Conservation (phyloP, 805 yeast genomes). For the Starmerella etchellsii region DNA sequence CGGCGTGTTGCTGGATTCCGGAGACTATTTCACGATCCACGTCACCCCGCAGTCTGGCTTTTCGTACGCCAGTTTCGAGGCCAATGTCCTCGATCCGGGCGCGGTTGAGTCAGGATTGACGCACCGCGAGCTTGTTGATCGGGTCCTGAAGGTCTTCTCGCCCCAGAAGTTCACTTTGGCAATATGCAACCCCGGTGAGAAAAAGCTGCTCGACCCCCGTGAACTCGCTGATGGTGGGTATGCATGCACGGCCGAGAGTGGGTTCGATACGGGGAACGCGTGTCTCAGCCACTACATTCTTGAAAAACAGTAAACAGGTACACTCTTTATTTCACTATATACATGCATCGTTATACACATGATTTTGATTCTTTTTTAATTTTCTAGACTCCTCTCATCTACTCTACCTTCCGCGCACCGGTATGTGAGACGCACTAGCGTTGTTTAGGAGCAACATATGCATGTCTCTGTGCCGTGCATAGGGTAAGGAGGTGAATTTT, state of each 20-base stretch:
- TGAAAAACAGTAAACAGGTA: background rate
- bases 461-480: too few relatives aligned
- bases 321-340: too few relatives aligned
- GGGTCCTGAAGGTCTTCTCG: conserved; percentile 49
- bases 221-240: conserved; percentile 9
- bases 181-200: conserved; percentile 20
- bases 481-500: too few relatives aligned
- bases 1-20: conserved; percentile 45
- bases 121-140: conserved; percentile 43
- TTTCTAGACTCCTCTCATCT: too few relatives aligned
- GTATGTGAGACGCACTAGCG: too few relatives aligned
- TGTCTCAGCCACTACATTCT: conserved; percentile 8
- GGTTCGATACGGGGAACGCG: conserved; percentile 14
- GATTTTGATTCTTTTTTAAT: too few relatives aligned
- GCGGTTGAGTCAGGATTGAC: conserved; percentile 26
- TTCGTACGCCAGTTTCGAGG: conserved; percentile 93
- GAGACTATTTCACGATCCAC: conserved; percentile 69
- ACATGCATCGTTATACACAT: too few relatives aligned
- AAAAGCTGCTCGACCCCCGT: conserved; percentile 1
- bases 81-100: conserved; percentile 49
- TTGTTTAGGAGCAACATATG: too few relatives aligned
- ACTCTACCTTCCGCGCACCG: too few relatives aligned
- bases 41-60: conserved; percentile 89
- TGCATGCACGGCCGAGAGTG: conserved; percentile 15
- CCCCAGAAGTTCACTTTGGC: conserved; percentile 65